Evolutionary conservation across 257 asterid species (phyloP), one percentile per base, ranked within the genome.

Genomic region (Rubia yunnanensis): DNA sequence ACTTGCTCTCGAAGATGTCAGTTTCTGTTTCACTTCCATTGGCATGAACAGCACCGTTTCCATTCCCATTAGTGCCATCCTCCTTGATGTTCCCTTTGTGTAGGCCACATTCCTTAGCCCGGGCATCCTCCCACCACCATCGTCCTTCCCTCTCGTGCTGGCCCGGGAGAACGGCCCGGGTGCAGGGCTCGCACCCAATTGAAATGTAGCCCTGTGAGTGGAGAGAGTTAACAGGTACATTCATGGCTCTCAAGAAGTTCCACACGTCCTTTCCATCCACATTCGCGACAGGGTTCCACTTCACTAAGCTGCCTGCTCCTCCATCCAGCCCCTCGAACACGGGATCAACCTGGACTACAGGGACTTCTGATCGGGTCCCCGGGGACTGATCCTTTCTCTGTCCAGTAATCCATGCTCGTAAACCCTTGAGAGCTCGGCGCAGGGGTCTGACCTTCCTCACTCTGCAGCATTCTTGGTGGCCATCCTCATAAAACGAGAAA

Each of bases 61-160:
- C 84, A 18, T 66, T 72, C 0, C 84, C 84, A 34, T 81, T 87
- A 50, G 76, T 36, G 34, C 52, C 73, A 26, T 65, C 91, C 32
- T 90, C 92, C 76, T 86, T 88, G 15, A 91, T 73, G 46, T 91
- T 91, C 50, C 97, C 96, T 74, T 84, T 91, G 80, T 91, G 97
- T 11, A 91, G 80, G 1, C 96, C 97, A 13, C 97, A 91, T 74
- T 91, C 96, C 75, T 91, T 91, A 1, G 97, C 97, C 82, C 81
- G 84, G 53, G 97, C 95, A 71, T 88, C 97, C 66, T 90, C 96
- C 96, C 97, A 90, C 96, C 97, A 90, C 96, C 97, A 90, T 76
- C 97, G 74, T 35, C 97, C 96, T 73, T 90, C 97, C 2, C 97
- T 76, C 85, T 91, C 98, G 23, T 91, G 98, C 56, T 91, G 95